Evolutionary conservation across 495 filamentous ascomycete genomes (phyloP), one percentile per base, ranked within the genome.

Genomic region (Penicillium mononematosum): DNA sequence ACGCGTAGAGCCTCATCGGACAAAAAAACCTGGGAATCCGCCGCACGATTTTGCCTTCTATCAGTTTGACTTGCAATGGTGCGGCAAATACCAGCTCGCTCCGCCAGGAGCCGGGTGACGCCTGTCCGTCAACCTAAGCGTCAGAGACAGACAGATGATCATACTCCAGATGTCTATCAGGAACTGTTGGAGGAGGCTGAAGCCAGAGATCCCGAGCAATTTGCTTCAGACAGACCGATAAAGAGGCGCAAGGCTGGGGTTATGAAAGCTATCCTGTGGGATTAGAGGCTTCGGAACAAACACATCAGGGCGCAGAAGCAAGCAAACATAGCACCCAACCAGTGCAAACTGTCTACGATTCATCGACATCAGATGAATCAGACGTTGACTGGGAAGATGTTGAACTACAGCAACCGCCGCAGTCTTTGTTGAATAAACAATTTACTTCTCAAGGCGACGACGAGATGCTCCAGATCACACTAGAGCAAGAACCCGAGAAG

Each of bases 331-430:
- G 53, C 14, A 34, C 39, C 3, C 68, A 64, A 42, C 67, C 70
- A 45, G 38, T 74, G 22, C 76, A 80, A 57, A 77, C 71, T 7
- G 61, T 73, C 4, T 78, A 78, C 58, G 76, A 81, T 34, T 78
- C 77, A 12, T 66, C 69, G 7, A 67, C 67, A n/a, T 69, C 65
- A 11, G 70, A 83, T 19, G 87, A 86, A 41, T 85, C 81, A 54
- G 85, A 90, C 52, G 70, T 84, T 55, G 85, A 86, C 41, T 91
- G 86, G 84, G 89, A 92, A 70, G 85, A 88, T 58, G 81, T 91
- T 5, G 80, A 81, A 54, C 70, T 88, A 19, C 67, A 70, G 10
- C 70, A 79, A 59, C 67, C 72, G 24, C 53, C 65, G 19, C 60
- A 66, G 45, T 52, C 68, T 19, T 67, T 72, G 51, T 70, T 76